Evolutionary conservation across 169 alveolate genomes (phyloP), one percentile per base, ranked within the genome.

Genomic region (Cryptosporidium meleagridis): DNA sequence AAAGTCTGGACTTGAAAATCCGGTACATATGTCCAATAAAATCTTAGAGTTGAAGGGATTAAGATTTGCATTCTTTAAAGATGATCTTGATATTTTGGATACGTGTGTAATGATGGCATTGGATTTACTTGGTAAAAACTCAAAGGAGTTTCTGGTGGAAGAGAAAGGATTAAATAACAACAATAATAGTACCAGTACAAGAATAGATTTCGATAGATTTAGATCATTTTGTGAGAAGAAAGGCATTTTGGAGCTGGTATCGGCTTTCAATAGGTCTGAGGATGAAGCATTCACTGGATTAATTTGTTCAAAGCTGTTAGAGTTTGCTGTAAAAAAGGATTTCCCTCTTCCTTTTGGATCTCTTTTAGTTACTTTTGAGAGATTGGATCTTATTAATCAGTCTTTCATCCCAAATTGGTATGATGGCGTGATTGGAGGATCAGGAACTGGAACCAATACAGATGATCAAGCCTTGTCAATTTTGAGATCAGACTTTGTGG

Each of bases 51-150:
- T 80, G n/a, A 80, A 80, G 10, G 89, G 89, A 7, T 67, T 80
- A 26, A 80, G 89, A 37, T 80, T 80, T 80, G 89, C 89, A 12
- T 80, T 80, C 26, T 80, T 80, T 37, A 80, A 80, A 51, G 75
- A 80, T 51, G 89, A 80, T 31, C 18, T 80, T 29, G 89, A 80
- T 44, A 65, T 80, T 10, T 39, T 80, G n/a, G 75, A 62, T 21
- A 37, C 48, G 1, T 61, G 55, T n/a, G 31, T 80, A 8, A 10
- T 55, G 8, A 14, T 80, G 16, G 41, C 48, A 14, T 67, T 80
- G 51, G 75, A 62, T 39, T 31, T 31, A 14, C 18, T 80, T 10
- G 21, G 37, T 41, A 44, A 37, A 10, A 21, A 62, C 29, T 62
- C 65, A 6, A 21, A 41, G 29, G 61, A 59, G 48, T 29, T 80